Evolutionary conservation across 1,139 yeast species (phyloP).

Genomic region (Tardiomyces depauwii): DNA sequence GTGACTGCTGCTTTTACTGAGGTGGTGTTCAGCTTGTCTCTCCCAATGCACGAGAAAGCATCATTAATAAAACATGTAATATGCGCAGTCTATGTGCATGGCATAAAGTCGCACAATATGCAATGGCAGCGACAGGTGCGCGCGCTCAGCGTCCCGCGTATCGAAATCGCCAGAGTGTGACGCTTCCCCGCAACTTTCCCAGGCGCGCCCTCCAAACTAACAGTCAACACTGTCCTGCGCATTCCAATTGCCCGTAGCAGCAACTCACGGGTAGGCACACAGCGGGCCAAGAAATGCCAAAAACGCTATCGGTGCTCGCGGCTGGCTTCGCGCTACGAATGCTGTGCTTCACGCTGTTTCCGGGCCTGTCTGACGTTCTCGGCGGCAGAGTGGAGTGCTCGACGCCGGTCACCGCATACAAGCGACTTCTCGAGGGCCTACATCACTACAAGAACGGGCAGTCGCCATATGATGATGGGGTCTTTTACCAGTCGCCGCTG

Average conservation of each 20-base stretch:
- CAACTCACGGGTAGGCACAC: background rate
- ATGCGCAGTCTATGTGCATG: no score
- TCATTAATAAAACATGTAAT: no score
- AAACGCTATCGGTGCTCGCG: conserved; percentile 1
- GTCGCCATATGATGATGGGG: conserved; percentile 73
- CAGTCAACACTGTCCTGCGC: no score
- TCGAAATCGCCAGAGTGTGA: no score
- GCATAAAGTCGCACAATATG: no score
- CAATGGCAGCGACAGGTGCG: no score
- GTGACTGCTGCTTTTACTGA: background rate
- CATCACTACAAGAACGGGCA: conserved; percentile 50
- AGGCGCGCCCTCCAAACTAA: background rate
- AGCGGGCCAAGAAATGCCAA: background rate
- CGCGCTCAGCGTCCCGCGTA: no score
- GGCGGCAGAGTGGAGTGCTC: conserved; percentile 61
- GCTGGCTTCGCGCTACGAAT: conserved; percentile 15
- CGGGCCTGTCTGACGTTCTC: conserved; percentile 25
- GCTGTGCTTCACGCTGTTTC: conserved; percentile 15
- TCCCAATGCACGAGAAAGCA: no score
- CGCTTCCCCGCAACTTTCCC: no score
- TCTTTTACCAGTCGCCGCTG: conserved; percentile 75
- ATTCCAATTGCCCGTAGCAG: no score
- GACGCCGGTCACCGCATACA: conserved; percentile 65
- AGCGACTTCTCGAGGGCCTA: conserved; percentile 66
- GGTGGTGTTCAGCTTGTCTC: no score